These are phyloP conservation scores for Cytidiella melzeri DNA, from an alignment of 768 basidiomycete species.

Conservation along the genomic window DNA sequence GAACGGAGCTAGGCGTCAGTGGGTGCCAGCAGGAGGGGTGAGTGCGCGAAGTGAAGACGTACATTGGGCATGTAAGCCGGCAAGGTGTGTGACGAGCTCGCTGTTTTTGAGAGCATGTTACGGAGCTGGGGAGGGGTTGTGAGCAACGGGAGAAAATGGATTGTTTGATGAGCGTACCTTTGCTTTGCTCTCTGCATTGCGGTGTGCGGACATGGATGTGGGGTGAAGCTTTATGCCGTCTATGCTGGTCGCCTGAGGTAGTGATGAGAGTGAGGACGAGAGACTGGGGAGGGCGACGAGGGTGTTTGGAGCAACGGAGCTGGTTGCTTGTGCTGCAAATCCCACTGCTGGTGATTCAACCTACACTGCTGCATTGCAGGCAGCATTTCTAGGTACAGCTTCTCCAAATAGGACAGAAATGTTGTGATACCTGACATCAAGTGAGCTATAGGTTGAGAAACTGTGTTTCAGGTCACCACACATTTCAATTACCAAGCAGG, in stretches of 20 bases:
- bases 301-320: conserved; percentile 42
- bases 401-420: too few relatives aligned
- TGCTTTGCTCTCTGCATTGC: conserved; percentile 67
- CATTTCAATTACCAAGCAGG: too few relatives aligned
- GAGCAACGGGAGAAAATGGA: neutral
- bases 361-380: too few relatives aligned
- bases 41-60: conserved; percentile 10
- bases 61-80: conserved; percentile 16
- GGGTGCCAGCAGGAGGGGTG: conserved; percentile 1
- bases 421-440: too few relatives aligned
- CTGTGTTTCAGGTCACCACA: too few relatives aligned
- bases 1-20: conserved; percentile 1
- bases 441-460: too few relatives aligned
- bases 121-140: conserved; percentile 41
- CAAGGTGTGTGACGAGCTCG: conserved; percentile 21
- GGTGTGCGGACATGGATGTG: conserved; percentile 54
- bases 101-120: conserved; percentile 55
- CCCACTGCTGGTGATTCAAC: too few relatives aligned
- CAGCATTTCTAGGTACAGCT: too few relatives aligned
- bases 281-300: conserved; percentile 72
- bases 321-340: too few relatives aligned
- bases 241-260: conserved; percentile 70
- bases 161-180: conserved; percentile 42
- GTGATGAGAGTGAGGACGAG: conserved; percentile 57
- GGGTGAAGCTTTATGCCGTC: conserved; percentile 61